phyloP scores from a whole-genome alignment of 148 eudicot species.

The Oxyria digyna region DNA sequence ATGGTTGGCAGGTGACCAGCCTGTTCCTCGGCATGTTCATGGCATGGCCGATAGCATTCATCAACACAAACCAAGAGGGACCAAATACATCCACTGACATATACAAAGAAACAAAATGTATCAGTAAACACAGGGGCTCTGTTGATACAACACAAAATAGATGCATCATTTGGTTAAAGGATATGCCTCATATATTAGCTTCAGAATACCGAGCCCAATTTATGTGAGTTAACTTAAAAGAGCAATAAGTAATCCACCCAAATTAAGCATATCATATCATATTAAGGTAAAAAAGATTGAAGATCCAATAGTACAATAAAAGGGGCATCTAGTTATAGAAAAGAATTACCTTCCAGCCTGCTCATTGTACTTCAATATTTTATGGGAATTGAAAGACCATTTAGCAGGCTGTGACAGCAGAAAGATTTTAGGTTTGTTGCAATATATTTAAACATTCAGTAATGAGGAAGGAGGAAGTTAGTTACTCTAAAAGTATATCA shows the following conservation, averaged over 20 bases:
- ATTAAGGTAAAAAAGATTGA: neutral
- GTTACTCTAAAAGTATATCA: too few species aligned
- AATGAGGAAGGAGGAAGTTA: too few species aligned
- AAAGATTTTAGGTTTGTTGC: too few species aligned
- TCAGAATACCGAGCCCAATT: neutral
- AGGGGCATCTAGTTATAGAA: neutral
- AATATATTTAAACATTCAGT: too few species aligned
- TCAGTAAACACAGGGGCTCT: slow-evolving; percentile 67
- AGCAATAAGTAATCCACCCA: too few species aligned
- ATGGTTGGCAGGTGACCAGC: too few species aligned
- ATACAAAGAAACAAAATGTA: neutral
- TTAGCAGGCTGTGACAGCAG: slow-evolving; percentile 61
- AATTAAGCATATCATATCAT: neutral
- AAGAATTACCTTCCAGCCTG: slow-evolving; percentile 69
- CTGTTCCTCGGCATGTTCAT: slow-evolving; percentile 84
- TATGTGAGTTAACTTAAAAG: too few species aligned
- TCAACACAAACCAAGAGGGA: slow-evolving; percentile 81
- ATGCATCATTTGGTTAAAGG: too few species aligned
- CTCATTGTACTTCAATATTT: slow-evolving; percentile 71
- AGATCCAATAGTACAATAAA: neutral
- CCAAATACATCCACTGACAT: slow-evolving; percentile 95
- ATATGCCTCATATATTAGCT: neutral
- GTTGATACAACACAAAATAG: slow-evolving; percentile 13
- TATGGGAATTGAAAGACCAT: slow-evolving; percentile 86
- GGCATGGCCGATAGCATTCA: slow-evolving; percentile 95